A percentile compares a stretch with the other conserved stretches of the same genome.
phyloP scores from a whole-genome alignment of 352 stramenopile genomes.

The Aphanomyces stellatus region DNA sequence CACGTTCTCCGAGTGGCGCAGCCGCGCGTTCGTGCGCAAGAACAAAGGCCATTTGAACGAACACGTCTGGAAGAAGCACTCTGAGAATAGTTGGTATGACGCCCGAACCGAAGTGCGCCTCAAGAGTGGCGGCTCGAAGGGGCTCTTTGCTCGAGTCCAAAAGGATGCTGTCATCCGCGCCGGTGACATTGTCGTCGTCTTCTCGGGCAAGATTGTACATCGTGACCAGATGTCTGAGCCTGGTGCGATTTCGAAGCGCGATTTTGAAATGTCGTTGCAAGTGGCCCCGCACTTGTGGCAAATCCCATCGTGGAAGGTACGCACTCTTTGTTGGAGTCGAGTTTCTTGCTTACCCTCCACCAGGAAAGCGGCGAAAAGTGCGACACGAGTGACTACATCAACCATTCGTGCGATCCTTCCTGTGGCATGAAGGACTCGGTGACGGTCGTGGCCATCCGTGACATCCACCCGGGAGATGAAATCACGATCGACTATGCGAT shows the following conservation, averaged over 20 bases:
- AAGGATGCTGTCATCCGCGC: constrained; percentile 18
- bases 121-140: background rate
- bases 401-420: constrained; percentile 19
- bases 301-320: constrained; percentile 20
- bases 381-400: constrained; percentile 21
- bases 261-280: constrained; percentile 21
- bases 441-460: constrained; percentile 12
- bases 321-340: background rate
- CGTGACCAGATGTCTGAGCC: constrained; percentile 9
- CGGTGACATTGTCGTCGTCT: constrained; percentile 16
- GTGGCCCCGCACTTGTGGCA: constrained; percentile 16
- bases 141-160: constrained; percentile 17
- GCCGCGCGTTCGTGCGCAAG: constrained; percentile 6
- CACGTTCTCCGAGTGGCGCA: constrained; percentile 19
- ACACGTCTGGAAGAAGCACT: constrained; percentile 17
- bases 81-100: constrained; percentile 20
- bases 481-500: constrained; percentile 22
- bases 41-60: constrained; percentile 20
- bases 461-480: constrained; percentile 18
- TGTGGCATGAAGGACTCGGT: constrained; percentile 25
- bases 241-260: constrained; percentile 17
- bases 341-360: background rate
- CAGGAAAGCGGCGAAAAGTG: constrained; percentile 20
- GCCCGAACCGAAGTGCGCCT: constrained; percentile 5
- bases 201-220: constrained; percentile 19